Percentiles rank a stretch among this genome's conserved stretches.
These are phyloP conservation scores for Circinella minor DNA, from an alignment of 371 early-diverging fungal species.

Conservation along the genomic window DNA sequence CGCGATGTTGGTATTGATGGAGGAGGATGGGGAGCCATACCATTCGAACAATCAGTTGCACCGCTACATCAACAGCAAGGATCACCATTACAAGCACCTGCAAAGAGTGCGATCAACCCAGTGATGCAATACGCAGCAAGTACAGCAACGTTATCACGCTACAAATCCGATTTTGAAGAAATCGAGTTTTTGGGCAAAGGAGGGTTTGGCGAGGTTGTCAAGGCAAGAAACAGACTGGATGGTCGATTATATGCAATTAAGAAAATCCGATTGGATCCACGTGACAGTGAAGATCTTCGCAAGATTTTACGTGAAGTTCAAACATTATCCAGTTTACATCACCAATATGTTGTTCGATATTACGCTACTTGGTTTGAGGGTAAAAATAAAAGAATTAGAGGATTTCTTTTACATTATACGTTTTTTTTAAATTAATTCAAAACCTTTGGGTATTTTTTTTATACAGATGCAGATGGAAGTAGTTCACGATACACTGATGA, in stretches of 20 bases:
- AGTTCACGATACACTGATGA: slow-evolving; percentile 55
- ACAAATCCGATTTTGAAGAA: slow-evolving; percentile 91
- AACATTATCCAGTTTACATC: slow-evolving; percentile 88
- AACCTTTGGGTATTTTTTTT: background rate
- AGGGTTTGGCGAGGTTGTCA: slow-evolving; percentile 95
- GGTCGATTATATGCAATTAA: slow-evolving; percentile 92
- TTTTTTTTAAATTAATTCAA: background rate
- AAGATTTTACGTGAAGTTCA: slow-evolving; percentile 92
- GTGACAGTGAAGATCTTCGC: slow-evolving; percentile 75
- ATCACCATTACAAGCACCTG: background rate
- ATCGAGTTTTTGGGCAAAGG: slow-evolving; percentile 91
- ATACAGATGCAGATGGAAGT: slow-evolving; percentile 44
- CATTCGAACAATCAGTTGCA: slow-evolving; percentile 16
- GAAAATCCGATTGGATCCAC: slow-evolving; percentile 77
- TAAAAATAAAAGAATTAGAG: slow-evolving; percentile 1
- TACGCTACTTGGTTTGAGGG: slow-evolving; percentile 96
- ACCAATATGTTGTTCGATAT: slow-evolving; percentile 91
- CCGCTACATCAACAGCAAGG: slow-evolving; percentile 3
- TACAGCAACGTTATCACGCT: slow-evolving; percentile 56
- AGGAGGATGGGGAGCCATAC: background rate
- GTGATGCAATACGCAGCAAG: background rate
- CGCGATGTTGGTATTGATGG: background rate
- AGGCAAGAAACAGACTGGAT: slow-evolving; percentile 86
- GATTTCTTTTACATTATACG: background rate
- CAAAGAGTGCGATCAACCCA: background rate